phyloP scores from a whole-genome alignment of 164 flowering plant genomes.

The Akebia trifoliata region DNA sequence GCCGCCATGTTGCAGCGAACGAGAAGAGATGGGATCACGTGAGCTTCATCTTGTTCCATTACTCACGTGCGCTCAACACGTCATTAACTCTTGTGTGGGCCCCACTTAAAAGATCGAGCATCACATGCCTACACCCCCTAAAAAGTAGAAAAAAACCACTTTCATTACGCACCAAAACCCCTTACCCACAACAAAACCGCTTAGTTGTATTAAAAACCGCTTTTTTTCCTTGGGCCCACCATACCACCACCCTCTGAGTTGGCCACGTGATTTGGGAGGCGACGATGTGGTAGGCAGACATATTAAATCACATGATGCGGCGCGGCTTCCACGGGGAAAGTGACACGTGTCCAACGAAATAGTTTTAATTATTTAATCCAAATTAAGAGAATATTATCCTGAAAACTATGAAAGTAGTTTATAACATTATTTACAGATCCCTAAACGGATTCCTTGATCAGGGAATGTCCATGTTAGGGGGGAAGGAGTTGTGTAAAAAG shows the following conservation, averaged over 20 bases:
- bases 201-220: not conserved
- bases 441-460: conserved; percentile 48
- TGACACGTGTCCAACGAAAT: conserved; percentile 28
- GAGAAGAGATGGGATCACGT: conserved; percentile 75
- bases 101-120: conserved; percentile 20
- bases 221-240: conserved; percentile 26
- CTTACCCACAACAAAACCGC: conserved; percentile 8
- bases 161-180: not conserved
- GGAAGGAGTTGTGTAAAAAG: conserved; percentile 3
- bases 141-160: conserved; percentile 2
- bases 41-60: conserved; percentile 29
- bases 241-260: conserved; percentile 41
- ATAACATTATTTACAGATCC: conserved; percentile 63
- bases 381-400: conserved; percentile 5
- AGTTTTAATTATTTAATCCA: not conserved
- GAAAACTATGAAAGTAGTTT: conserved; percentile 8
- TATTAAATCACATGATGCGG: conserved; percentile 58
- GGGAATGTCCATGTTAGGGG: conserved; percentile 45
- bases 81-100: conserved; percentile 10
- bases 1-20: conserved; percentile 31
- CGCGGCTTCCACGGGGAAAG: conserved; percentile 36
- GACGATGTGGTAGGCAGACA: conserved; percentile 42
- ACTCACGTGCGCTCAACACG: conserved; percentile 44
- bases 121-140: conserved; percentile 23
- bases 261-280: conserved; percentile 84